Evolutionary conservation across 1,139 yeast genomes (phyloP).

Genomic region (Geotrichum europaeum): DNA sequence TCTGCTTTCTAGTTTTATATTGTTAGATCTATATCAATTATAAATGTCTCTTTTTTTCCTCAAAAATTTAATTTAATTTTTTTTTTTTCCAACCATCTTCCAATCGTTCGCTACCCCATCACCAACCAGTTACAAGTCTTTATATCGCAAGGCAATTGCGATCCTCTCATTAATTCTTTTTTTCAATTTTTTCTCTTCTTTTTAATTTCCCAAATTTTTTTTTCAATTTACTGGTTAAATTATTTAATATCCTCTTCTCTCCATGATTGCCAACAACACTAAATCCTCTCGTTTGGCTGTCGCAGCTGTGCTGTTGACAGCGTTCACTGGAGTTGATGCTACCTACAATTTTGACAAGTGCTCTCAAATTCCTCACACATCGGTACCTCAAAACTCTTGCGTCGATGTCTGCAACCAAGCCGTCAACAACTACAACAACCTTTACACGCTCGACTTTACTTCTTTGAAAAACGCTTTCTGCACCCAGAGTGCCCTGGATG

Average conservation of each 20-base stretch:
- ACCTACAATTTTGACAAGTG: neutral
- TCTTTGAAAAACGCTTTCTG: neutral
- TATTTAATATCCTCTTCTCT: neutral
- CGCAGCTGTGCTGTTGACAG: constrained; percentile 7
- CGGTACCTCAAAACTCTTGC: neutral
- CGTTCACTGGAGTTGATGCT: neutral
- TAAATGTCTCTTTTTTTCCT: neutral
- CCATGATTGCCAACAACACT: neutral
- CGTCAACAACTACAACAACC: neutral
- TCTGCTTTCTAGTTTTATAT: neutral
- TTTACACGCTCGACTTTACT: neutral
- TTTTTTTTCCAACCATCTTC: neutral
- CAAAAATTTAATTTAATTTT: neutral
- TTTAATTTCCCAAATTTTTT: neutral
- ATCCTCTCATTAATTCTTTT: neutral
- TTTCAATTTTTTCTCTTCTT: neutral
- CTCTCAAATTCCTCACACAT: neutral
- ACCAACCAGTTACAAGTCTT: neutral
- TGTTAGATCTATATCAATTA: neutral
- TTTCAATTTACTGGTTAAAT: neutral
- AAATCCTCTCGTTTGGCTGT: neutral
- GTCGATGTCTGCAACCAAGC: constrained; percentile 1
- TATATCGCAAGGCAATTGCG: neutral
- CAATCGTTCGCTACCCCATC: neutral
- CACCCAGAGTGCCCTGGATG: neutral